Percentiles rank a stretch among this genome's conserved stretches.
These are phyloP conservation scores for Naganishia vishniacii DNA, from an alignment of 768 basidiomycete genomes.

Conservation along the genomic window DNA sequence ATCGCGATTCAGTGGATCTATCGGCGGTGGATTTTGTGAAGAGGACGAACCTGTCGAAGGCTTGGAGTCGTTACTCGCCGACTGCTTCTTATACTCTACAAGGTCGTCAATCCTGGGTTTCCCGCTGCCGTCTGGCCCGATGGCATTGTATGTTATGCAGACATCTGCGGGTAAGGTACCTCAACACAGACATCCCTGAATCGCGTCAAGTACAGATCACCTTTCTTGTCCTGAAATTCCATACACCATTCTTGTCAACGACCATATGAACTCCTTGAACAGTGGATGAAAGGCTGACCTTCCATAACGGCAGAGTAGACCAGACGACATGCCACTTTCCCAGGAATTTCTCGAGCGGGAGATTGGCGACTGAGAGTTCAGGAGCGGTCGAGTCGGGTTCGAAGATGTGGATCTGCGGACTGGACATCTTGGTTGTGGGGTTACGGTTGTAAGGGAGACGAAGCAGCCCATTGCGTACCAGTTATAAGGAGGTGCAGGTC, in stretches of 20 bases:
- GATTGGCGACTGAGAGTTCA: not conserved
- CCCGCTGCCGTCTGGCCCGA: slow-evolving; percentile 29
- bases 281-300: slow-evolving; percentile 38
- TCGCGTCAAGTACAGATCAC: slow-evolving; percentile 21
- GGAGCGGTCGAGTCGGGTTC: not conserved
- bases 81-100: slow-evolving; percentile 48
- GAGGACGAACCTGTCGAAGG: slow-evolving; percentile 40
- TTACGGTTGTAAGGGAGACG: not conserved
- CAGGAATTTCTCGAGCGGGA: slow-evolving; percentile 35
- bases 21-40: not conserved
- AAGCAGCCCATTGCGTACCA: too few species aligned
- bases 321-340: slow-evolving; percentile 50
- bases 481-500: too few species aligned
- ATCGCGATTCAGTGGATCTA: not conserved
- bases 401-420: not conserved
- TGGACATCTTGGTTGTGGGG: not conserved
- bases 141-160: slow-evolving; percentile 49
- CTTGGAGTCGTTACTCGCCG: slow-evolving; percentile 34
- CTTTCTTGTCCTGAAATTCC: slow-evolving; percentile 47
- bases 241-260: not conserved
- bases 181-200: not conserved
- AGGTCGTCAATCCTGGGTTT: slow-evolving; percentile 46
- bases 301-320: slow-evolving; percentile 53
- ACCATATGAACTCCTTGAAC: too few species aligned
- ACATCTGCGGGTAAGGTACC: slow-evolving; percentile 41